Conservation (phyloP, 1,284 basidiomycete species). For the Fomitopsis betulina region DNA sequence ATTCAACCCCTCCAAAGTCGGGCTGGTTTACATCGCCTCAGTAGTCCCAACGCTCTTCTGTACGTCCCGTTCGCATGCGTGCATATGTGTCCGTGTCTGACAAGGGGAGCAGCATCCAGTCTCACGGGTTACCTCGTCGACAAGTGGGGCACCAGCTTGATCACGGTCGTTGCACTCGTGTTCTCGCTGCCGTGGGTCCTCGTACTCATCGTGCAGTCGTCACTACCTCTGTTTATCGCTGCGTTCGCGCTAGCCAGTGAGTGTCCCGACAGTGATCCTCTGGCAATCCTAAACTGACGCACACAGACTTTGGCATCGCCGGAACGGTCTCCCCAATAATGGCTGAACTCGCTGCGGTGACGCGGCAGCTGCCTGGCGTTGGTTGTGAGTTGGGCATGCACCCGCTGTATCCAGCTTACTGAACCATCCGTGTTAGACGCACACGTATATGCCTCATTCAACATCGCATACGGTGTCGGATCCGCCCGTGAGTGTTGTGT, state of each 20-base stretch:
- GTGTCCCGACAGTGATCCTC: slow-evolving; percentile 12
- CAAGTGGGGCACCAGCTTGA: slow-evolving; percentile 54
- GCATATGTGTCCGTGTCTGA: neutral
- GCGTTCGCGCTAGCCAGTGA: slow-evolving; percentile 55
- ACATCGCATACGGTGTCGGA: slow-evolving; percentile 63
- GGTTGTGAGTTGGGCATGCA: slow-evolving; percentile 47
- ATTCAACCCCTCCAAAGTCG: slow-evolving; percentile 58
- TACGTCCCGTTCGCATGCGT: slow-evolving; percentile 26
- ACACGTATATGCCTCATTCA: slow-evolving; percentile 66
- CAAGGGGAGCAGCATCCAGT: slow-evolving; percentile 45
- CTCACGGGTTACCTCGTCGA: slow-evolving; percentile 62
- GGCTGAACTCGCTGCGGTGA: slow-evolving; percentile 58
- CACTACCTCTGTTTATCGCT: slow-evolving; percentile 57
- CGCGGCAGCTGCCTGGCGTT: slow-evolving; percentile 50
- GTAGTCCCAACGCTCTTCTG: slow-evolving; percentile 65
- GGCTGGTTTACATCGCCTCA: slow-evolving; percentile 66
- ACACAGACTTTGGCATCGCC: slow-evolving; percentile 50
- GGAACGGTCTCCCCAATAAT: slow-evolving; percentile 56
- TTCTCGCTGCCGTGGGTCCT: slow-evolving; percentile 66
- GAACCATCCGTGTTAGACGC: slow-evolving; percentile 38
- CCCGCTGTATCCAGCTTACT: neutral
- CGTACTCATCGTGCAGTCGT: slow-evolving; percentile 46
- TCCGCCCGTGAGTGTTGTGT: slow-evolving; percentile 37
- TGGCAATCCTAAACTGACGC: neutral
- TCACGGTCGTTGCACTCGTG: slow-evolving; percentile 45